Evolutionary conservation across 2,329 filamentous ascomycete genomes (phyloP).

Genomic region (Zymoseptoria ardabiliae): DNA sequence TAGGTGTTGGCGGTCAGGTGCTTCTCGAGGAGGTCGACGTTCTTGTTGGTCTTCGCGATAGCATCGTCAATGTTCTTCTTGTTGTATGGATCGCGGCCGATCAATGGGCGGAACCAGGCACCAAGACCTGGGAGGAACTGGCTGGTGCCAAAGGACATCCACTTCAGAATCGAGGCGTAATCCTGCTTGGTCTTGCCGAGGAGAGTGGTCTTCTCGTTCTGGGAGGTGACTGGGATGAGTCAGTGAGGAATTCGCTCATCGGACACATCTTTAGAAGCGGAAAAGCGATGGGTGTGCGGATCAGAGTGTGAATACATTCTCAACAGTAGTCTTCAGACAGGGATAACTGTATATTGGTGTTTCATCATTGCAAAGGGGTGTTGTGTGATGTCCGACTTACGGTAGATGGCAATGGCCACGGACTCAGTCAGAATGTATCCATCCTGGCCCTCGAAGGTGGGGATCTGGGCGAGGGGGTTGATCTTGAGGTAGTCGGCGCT

Average conservation of each 20-base stretch:
- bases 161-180: conserved; percentile 95
- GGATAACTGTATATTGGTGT: conserved; percentile 82
- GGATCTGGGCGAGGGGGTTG: conserved; percentile 85
- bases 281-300: conserved; percentile 9
- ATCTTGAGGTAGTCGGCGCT: conserved; percentile 72
- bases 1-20: conserved; percentile 91
- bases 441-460: conserved; percentile 86
- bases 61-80: conserved; percentile 91
- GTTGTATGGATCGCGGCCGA: conserved; percentile 82
- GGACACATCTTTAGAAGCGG: not conserved
- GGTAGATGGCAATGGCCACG: conserved; percentile 94
- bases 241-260: not conserved
- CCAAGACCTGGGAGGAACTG: conserved; percentile 70
- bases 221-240: conserved; percentile 70
- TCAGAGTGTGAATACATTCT: conserved; percentile 80
- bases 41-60: conserved; percentile 61
- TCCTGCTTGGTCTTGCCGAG: conserved; percentile 99
- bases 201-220: conserved; percentile 99
- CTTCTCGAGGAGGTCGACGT: conserved; percentile 67
- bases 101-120: conserved; percentile 78
- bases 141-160: conserved; percentile 93
- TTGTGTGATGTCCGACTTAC: conserved; percentile 55
- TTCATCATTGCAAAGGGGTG: conserved; percentile 57
- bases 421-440: conserved; percentile 82
- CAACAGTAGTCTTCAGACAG: conserved; percentile 96